Base-by-base conservation (phyloP, 2,329 filamentous ascomycete species). In the Penicillium sp. region DNA sequence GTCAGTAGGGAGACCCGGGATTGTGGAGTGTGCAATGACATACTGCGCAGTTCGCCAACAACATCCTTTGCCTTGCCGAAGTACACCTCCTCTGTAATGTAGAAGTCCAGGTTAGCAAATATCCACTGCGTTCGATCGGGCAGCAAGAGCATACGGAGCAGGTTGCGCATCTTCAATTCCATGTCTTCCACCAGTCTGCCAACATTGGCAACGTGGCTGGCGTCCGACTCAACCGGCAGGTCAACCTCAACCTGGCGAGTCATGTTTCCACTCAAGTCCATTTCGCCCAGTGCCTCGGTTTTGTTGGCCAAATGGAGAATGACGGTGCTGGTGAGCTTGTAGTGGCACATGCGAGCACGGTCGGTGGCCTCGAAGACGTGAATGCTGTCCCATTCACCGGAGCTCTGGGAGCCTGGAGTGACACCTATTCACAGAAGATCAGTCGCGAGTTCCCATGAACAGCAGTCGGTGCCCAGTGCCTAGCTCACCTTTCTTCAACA, bases 61-160 rank as follows among this genome's bases (percentile, higher is more conserved):
- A 99, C 92, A 75, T 99, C 94, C 83, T 96, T 97, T 51, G 94
- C 93, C 81, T 99, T 99, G 71, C 94, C 94, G 77, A 99, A 99
- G 79, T 99, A 99, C 46, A 99, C 94, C 77, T 99, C 94, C 81
- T 99, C 80, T 82, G 64, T 49, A 21, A 46, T 61, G 34, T 54
- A 34, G 50, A 39, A 47, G 21, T 2, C 32, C 22, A 43, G 7
- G 49, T 66, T 58, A 62, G 67, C 58, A 58, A 43, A 29, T 41
- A 50, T n/a, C 10, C 14, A 13, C 13, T 13, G 29, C 11, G 2
- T 36, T 41, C 18, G 39, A 36, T n/a, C 44, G 7, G 34, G 5
- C 27, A 7, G 3, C 4, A 22, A 7, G 3, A 9, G 11, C 22
- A 16, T 14, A 43, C 22, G 29, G 5, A 99, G 14, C 21, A 18